A percentile compares a stretch with the other conserved stretches of the same genome.
phyloP scores from a whole-genome alignment of 352 stramenopile species.

The Pythium sp. region DNA sequence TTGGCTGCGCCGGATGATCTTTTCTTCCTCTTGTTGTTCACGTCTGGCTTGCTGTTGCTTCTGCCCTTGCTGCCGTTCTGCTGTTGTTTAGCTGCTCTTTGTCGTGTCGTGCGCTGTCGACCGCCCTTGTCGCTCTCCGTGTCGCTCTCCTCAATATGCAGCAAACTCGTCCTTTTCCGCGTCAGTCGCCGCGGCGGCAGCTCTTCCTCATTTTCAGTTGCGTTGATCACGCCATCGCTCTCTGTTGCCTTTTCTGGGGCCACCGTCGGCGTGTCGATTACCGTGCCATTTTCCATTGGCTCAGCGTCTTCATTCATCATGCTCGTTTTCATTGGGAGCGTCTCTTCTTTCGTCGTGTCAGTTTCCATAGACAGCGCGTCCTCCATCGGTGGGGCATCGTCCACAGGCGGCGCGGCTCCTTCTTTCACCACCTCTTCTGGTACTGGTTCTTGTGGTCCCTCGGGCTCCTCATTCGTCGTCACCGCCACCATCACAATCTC shows the following conservation, averaged over 20 bases:
- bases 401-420: background rate
- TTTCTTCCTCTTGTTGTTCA: constrained; percentile 4
- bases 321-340: too few species aligned
- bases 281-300: background rate
- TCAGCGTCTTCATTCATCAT: background rate
- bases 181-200: constrained; percentile 3
- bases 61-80: background rate
- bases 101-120: constrained; percentile 5
- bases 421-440: background rate
- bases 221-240: background rate
- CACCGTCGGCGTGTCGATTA: too few species aligned
- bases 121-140: constrained; percentile 15
- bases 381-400: background rate
- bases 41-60: background rate
- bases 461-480: background rate
- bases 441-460: background rate
- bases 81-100: constrained; percentile 3
- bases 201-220: constrained; percentile 1
- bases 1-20: background rate
- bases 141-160: constrained; percentile 11
- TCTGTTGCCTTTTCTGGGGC: background rate
- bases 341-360: background rate
- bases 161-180: constrained; percentile 1
- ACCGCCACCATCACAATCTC: background rate
- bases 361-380: background rate